Conservation (phyloP, 179 eudicot species). For the Carnegiea gigantea region DNA sequence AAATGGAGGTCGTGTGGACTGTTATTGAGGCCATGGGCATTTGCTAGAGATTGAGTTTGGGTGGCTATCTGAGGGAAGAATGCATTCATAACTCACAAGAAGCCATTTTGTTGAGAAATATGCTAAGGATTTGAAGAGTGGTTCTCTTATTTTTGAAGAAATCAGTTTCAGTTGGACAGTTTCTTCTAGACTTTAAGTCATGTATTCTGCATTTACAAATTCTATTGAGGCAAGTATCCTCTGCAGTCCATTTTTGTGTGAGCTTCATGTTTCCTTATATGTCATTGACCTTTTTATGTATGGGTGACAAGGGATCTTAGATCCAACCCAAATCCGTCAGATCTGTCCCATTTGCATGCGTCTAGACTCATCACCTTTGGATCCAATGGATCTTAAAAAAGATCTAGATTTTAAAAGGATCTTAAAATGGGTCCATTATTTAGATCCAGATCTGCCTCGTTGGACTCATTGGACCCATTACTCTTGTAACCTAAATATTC, state of each 20-base stretch:
- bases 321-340: too few species aligned
- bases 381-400: too few species aligned
- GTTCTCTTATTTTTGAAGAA: background rate
- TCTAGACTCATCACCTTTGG: too few species aligned
- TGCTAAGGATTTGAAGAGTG: background rate
- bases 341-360: too few species aligned
- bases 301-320: too few species aligned
- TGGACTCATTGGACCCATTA: too few species aligned
- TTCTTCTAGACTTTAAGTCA: constrained; percentile 14
- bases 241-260: background rate
- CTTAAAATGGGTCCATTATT: too few species aligned
- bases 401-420: too few species aligned
- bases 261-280: background rate
- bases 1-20: background rate
- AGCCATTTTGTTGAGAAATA: background rate
- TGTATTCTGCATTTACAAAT: constrained; percentile 25
- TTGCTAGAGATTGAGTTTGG: background rate
- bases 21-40: constrained; percentile 13
- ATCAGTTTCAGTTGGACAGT: constrained; percentile 3
- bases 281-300: too few species aligned
- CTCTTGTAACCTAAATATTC: too few species aligned
- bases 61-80: background rate
- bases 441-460: too few species aligned
- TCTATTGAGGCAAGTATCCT: constrained; percentile 28
- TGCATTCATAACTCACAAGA: background rate